These are phyloP conservation scores for Carpinus fangiana DNA, from an alignment of 306 rosid species.

Conservation along the genomic window DNA sequence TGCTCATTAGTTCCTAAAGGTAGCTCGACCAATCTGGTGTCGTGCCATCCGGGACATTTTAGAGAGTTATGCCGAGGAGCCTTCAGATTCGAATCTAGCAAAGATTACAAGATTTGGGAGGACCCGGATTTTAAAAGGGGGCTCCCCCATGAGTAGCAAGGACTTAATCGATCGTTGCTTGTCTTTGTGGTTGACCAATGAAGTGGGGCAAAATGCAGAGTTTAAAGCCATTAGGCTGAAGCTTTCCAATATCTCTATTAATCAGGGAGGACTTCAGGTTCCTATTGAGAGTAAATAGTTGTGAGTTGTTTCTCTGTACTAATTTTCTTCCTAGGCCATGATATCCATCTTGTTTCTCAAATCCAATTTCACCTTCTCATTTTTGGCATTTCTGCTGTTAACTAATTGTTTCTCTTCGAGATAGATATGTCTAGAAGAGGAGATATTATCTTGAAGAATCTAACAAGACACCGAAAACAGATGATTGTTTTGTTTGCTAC, in stretches of 20 bases:
- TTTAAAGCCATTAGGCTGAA: slow-evolving; percentile 68
- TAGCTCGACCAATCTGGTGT: slow-evolving; percentile 85
- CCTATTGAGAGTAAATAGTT: slow-evolving; percentile 41
- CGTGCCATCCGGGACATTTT: slow-evolving; percentile 63
- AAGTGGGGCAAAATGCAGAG: slow-evolving; percentile 70
- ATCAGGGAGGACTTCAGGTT: slow-evolving; percentile 47
- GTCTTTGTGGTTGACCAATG: slow-evolving; percentile 68
- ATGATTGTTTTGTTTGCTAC: no score
- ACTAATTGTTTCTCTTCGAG: no score
- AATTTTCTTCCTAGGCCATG: slow-evolving; percentile 2
- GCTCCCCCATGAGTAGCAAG: slow-evolving; percentile 46
- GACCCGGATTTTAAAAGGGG: slow-evolving; percentile 49
- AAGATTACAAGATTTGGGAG: slow-evolving; percentile 66
- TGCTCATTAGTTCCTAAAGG: slow-evolving; percentile 70
- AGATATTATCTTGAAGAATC: no score
- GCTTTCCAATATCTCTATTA: slow-evolving; percentile 59
- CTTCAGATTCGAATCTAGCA: slow-evolving; percentile 71
- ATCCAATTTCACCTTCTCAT: not conserved
- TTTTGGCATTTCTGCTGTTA: no score
- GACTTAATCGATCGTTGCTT: slow-evolving; percentile 79
- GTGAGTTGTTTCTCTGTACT: not conserved
- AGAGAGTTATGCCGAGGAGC: slow-evolving; percentile 68
- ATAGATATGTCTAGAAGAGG: no score
- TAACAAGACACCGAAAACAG: no score
- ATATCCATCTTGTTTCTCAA: not conserved